Evolutionary conservation across 495 filamentous ascomycete species (phyloP), one percentile per base, ranked within the genome.

Genomic region (Darksidea phi): DNA sequence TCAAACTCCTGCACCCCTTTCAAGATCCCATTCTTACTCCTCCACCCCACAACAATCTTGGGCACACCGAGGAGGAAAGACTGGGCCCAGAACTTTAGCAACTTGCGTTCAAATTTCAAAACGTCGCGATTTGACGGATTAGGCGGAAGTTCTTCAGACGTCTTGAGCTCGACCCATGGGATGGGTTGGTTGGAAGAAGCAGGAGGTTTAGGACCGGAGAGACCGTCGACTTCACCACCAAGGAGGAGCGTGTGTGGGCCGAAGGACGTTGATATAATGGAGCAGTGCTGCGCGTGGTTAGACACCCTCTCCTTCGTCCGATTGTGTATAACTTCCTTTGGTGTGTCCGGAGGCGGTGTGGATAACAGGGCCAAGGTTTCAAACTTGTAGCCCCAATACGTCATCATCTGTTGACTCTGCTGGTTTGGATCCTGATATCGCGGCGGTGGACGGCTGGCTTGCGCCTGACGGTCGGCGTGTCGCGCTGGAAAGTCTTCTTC

Each of bases 161-260:
- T 97, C 72, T 99, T 99, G 48, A 99, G 79, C 72, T 99, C 94
- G 15, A 99, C 86, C 86, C 92, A 99, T 61, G 93, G 86, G 53
- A 89, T 88, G 1, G 88, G 85, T 24, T 18, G 21, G 47, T 57
- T 36, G 20, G 61, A 20, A 8, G 17, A 43, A 7, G 52, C 17
- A 8, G 50, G 48, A 18, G 41, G 54, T 43, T 59, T 58, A 18
- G 61, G 12, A 20, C 34, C 75, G 82, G 57, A 81, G 88, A 89
- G 80, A 0, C 89, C 90, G 75, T 99, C 94, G 10, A 99, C 93
- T 73, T 99, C 94, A 7, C 94, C 94, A n/a, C 91, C 94, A 1
- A 98, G 76, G 34, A 95, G 76, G 59, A 97, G 67, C 13, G 78
- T 78, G 0, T 80, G 76, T 50, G 82, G 84, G 0, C 90, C 92